Evolutionary conservation across 1,284 basidiomycete genomes (phyloP), one percentile per base, ranked within the genome.

Genomic region (Caloboletus firmus): DNA sequence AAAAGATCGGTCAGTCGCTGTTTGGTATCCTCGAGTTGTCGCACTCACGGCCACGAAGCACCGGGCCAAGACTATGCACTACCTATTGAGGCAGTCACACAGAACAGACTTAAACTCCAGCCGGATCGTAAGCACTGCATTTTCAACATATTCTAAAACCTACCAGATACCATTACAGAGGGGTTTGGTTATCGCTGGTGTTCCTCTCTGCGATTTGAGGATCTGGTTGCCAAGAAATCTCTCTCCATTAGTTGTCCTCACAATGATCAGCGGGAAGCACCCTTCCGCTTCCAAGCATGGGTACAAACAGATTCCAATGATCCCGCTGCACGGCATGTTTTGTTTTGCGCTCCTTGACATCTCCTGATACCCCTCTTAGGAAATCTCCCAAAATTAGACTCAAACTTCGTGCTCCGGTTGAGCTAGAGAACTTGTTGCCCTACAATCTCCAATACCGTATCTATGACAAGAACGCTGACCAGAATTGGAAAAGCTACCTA

Each of bases 141-240:
- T 35, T 39, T 45, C n/a, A 24, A 36, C 24, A 36, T 18, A 49
- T 59, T 18, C 56, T 35, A 32, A 52, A 51, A 56, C 45, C 42
- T 58, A 54, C 52, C 56, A 24, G 17, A 32, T 28, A 41, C 44
- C 32, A 24, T 49, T 40, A 24, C 60, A 95, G 93, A 94, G 68
- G 97, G 93, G 26, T 95, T 97, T 65, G 93, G 95, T 17, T 97
- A 95, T 74, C 89, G 84, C 64, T 99, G 95, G 95, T 95, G 91
- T 42, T 76, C 82, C 36, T 85, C 94, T n/a, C 82, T 97, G 50
- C 83, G 90, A 51, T 97, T 95, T 85, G 93, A 97, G 64, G 95
- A 98, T 61, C 76, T 99, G 4, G 75, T 95, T 41, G 76, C 84
- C n/a, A 83, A 81, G 52, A 88, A 87, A 42, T 84, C 85, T 31